These are phyloP conservation scores for Solanum virginianum DNA, from an alignment of 257 asterid genomes.

Conservation along the genomic window DNA sequence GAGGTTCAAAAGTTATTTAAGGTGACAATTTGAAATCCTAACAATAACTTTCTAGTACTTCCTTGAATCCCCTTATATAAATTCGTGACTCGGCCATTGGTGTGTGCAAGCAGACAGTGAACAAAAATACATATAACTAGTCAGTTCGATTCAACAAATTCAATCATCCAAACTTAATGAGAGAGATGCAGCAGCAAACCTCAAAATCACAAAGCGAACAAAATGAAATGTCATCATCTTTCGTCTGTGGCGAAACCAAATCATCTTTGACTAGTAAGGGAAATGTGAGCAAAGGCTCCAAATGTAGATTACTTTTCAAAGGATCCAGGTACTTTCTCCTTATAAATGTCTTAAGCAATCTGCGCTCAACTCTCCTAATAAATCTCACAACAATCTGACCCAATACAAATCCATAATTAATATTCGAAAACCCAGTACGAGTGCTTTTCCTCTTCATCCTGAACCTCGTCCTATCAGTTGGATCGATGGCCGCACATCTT, in stretches of 20 bases:
- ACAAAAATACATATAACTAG: neutral
- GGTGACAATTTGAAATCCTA: neutral
- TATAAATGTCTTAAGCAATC: constrained; percentile 58
- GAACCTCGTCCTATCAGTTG: constrained; percentile 63
- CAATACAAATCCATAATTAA: constrained; percentile 31
- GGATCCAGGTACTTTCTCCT: constrained; percentile 81
- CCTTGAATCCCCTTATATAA: neutral
- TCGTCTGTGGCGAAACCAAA: constrained; percentile 43
- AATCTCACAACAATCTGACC: constrained; percentile 44
- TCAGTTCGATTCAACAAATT: neutral
- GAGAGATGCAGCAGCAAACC: constrained; percentile 19
- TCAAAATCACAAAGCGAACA: constrained; percentile 84
- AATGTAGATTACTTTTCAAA: constrained; percentile 34
- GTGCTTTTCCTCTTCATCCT: constrained; percentile 35
- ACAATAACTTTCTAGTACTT: neutral
- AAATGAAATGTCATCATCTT: constrained; percentile 59
- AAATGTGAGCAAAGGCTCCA: constrained; percentile 65
- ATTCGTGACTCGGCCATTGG: neutral
- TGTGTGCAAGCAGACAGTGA: neutral
- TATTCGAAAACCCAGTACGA: constrained; percentile 13
- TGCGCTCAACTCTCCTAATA: constrained; percentile 60
- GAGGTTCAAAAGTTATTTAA: neutral
- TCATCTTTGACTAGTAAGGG: constrained; percentile 57
- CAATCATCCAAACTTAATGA: neutral
- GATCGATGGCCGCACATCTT: constrained; percentile 77